phyloP scores from a whole-genome alignment of 2,329 filamentous ascomycete species.

The Scleromitrula shiraiana region DNA sequence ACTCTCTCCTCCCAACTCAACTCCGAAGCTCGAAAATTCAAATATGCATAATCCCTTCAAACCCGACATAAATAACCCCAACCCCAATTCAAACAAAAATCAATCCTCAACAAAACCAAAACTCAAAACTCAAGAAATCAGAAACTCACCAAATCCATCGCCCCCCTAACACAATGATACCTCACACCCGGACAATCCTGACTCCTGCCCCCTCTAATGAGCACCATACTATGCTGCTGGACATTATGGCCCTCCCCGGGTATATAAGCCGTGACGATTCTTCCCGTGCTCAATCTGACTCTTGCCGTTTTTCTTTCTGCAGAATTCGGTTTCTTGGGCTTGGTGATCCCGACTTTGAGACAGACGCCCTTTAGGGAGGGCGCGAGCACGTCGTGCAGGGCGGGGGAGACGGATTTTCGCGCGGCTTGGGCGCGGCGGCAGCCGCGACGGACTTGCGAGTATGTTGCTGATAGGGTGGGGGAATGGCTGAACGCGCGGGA shows the following conservation, averaged over 20 bases:
- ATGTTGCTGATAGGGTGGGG: not conserved
- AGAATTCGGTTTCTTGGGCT: conserved; percentile 98
- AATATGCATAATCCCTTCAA: no score
- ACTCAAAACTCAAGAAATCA: not conserved
- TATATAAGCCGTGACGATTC: conserved; percentile 86
- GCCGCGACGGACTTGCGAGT: conserved; percentile 35
- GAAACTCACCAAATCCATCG: conserved; percentile 83
- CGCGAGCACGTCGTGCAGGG: conserved; percentile 58
- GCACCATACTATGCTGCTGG: conserved; percentile 95
- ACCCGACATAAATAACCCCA: no score
- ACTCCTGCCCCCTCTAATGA: conserved; percentile 84
- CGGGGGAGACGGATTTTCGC: conserved; percentile 82
- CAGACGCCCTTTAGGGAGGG: conserved; percentile 94
- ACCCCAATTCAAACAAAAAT: not conserved
- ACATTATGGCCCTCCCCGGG: conserved; percentile 98
- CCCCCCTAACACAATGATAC: conserved; percentile 87
- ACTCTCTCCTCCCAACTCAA: not conserved
- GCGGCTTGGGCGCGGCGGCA: conserved; percentile 72
- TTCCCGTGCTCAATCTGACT: conserved; percentile 79
- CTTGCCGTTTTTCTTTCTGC: conserved; percentile 93
- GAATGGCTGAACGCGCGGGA: conserved; percentile 20
- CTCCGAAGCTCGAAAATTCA: not conserved
- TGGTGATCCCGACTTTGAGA: conserved; percentile 84
- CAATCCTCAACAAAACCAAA: conserved; percentile 1
- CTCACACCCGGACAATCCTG: conserved; percentile 99